phyloP scores from a whole-genome alignment of 2,329 filamentous ascomycete genomes.

The Colletotrichum incanum region DNA sequence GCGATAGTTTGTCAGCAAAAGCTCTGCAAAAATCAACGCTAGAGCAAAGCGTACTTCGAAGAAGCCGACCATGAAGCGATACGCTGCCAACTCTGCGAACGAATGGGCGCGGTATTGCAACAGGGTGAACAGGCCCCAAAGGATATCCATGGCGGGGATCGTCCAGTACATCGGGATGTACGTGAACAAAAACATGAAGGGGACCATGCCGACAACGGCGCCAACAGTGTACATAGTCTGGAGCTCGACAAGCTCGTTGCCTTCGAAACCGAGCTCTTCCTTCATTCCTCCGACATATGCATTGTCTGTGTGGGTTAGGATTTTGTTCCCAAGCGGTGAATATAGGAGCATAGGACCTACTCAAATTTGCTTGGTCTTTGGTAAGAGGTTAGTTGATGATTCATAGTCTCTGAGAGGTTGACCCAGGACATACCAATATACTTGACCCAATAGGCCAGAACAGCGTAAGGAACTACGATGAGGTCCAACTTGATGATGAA shows the following conservation, averaged over 20 bases:
- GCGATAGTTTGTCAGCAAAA: conserved; percentile 58
- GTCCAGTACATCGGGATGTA: conserved; percentile 50
- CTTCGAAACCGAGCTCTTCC: conserved; percentile 46
- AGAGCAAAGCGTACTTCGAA: conserved; percentile 42
- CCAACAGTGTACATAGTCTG: conserved; percentile 48
- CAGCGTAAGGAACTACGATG: conserved; percentile 55
- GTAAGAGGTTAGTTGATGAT: neutral
- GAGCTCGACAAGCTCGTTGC: conserved; percentile 49
- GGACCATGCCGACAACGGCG: conserved; percentile 49
- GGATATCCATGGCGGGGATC: conserved; percentile 57
- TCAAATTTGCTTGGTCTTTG: conserved; percentile 50
- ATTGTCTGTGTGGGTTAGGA: conserved; percentile 60
- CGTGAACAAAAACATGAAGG: conserved; percentile 50
- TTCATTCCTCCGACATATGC: conserved; percentile 51
- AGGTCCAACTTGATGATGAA: conserved; percentile 61
- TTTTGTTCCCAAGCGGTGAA: conserved; percentile 16
- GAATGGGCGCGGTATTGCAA: conserved; percentile 50
- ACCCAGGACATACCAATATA: conserved; percentile 43
- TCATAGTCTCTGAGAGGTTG: no score
- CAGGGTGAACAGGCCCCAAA: conserved; percentile 72
- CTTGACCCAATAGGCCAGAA: conserved; percentile 49
- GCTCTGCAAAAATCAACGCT: conserved; percentile 52
- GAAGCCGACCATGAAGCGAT: conserved; percentile 54
- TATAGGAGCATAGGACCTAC: neutral
- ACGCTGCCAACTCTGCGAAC: conserved; percentile 44